Evolutionary conservation across 2,329 filamentous ascomycete species (phyloP), one percentile per base, ranked within the genome.

Genomic region (Penicillium sp.): DNA sequence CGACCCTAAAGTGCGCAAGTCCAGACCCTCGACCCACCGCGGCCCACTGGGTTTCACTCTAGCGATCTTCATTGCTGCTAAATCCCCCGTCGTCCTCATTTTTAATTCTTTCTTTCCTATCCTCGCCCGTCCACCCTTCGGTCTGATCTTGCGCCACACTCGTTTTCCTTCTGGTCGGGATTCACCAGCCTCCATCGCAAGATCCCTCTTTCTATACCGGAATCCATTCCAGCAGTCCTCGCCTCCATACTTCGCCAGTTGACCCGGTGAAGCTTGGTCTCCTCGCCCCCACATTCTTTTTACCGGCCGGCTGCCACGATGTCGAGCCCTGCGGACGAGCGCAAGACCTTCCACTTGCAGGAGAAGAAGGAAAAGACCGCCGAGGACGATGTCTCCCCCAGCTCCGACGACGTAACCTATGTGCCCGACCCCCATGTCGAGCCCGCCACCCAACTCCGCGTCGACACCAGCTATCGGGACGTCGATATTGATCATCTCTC

Each of bases 311-410:
- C 57, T 48, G 54, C 57, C 55, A 53, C 42, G 32, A 69, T 69
- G 67, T 59, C 64, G 17, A 60, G 58, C 31, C 62, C 66, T 4
- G 43, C 51, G 5, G 51, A 63, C 28, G 62, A 67, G 41, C 47
- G 38, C 21, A 54, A 57, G 19, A 50, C 48, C 13, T 47, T 57
- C 8, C 51, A 57, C 25, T 38, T 58, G 13, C 42, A 47, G n/a
- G 48, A 62, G 9, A 39, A 56, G 33, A 57, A 55, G 50, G 59
- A 47, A 38, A 57, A 50, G 41, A 45, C 36, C 10, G 54, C 53
- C 2, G 43, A 52, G 7, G 53, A 55, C 13, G 54, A 64, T 39
- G 48, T 52, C 31, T 53, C 54, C 4, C 55, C 53, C 1, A 45
- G 47, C 28, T 60, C 57, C 19, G 59, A 63, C 10, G 60, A 67